These are phyloP conservation scores for Exsudoporus frostii DNA, from an alignment of 768 basidiomycete genomes.

Conservation along the genomic window DNA sequence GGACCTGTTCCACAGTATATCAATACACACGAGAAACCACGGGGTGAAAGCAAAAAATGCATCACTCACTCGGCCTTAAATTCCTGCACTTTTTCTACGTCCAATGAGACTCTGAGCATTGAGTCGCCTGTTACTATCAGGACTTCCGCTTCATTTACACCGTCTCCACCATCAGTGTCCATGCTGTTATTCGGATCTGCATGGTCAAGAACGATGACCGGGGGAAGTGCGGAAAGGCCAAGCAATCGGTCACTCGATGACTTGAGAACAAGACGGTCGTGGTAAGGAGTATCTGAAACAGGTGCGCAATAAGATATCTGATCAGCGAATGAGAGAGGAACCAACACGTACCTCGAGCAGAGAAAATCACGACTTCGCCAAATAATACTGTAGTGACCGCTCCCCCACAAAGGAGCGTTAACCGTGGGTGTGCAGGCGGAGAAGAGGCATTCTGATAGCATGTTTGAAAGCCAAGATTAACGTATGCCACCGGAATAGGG, in stretches of 20 bases:
- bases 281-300: slow-evolving; percentile 59
- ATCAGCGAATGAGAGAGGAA: background rate
- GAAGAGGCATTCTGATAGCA: slow-evolving; percentile 55
- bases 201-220: slow-evolving; percentile 20
- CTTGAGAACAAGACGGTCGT: slow-evolving; percentile 71
- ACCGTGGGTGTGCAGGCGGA: slow-evolving; percentile 68
- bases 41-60: background rate
- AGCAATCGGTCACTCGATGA: slow-evolving; percentile 65
- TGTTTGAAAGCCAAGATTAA: background rate
- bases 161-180: slow-evolving; percentile 7
- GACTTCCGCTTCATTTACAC: slow-evolving; percentile 16
- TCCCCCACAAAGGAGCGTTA: slow-evolving; percentile 60
- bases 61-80: slow-evolving; percentile 62
- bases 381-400: slow-evolving; percentile 62
- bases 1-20: slow-evolving; percentile 48
- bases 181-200: slow-evolving; percentile 10
- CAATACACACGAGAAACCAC: background rate
- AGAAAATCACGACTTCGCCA: slow-evolving; percentile 72
- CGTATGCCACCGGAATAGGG: background rate
- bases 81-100: slow-evolving; percentile 54
- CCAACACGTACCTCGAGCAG: slow-evolving; percentile 51
- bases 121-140: slow-evolving; percentile 56
- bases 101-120: slow-evolving; percentile 64
- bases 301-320: background rate
- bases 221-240: slow-evolving; percentile 55